These are phyloP conservation scores for Edaphochlamys debaryana DNA, from an alignment of 139 green algal species.

Conservation along the genomic window DNA sequence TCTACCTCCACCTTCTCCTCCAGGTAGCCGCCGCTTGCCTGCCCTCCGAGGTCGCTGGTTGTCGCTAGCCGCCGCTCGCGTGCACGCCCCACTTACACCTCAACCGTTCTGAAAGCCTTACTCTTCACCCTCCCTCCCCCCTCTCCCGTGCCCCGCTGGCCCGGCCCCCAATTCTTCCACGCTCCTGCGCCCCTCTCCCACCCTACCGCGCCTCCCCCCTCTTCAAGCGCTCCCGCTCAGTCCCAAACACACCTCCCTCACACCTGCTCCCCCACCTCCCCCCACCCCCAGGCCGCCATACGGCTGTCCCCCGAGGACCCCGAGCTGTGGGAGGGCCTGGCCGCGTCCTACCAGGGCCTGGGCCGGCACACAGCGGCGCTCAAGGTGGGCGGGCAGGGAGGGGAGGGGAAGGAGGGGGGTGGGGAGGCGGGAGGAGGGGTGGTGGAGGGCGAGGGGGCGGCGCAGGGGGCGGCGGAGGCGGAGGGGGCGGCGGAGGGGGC, in stretches of 20 bases:
- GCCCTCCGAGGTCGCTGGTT: no score
- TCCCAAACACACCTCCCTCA: no score
- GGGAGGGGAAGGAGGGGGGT: background rate
- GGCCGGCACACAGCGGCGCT: constrained; percentile 63
- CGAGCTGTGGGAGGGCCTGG: constrained; percentile 79
- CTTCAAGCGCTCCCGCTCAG: no score
- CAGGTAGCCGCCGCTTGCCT: no score
- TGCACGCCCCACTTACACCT: no score
- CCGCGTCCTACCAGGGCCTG: constrained; percentile 62
- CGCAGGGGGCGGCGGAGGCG: background rate
- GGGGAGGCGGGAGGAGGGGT: background rate
- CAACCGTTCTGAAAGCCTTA: no score
- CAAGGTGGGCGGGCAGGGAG: constrained; percentile 52
- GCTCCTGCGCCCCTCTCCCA: background rate
- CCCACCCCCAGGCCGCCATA: constrained; percentile 51
- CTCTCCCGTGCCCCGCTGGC: no score
- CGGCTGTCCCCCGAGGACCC: constrained; percentile 47
- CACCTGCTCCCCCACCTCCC: background rate
- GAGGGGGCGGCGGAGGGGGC: background rate
- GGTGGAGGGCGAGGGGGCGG: background rate
- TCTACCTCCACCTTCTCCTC: no score
- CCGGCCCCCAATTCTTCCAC: no score
- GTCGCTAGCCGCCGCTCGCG: no score
- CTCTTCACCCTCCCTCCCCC: no score
- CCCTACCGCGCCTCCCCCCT: background rate